Base-by-base conservation (phyloP, 768 basidiomycete genomes). In the Tylopilus rubrobrunneus region DNA sequence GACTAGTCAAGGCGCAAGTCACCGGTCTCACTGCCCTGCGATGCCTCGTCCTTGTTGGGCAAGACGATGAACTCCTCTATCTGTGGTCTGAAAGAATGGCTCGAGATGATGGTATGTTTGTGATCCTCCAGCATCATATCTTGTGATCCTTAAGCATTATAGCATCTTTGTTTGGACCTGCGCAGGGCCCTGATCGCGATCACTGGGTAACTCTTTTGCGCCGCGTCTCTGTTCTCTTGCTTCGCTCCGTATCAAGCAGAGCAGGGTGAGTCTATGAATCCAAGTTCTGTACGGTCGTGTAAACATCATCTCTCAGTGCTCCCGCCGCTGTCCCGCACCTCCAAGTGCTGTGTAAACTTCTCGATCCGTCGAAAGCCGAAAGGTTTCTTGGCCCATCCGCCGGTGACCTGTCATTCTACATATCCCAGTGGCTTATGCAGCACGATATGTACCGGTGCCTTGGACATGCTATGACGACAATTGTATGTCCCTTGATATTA, bases 161-260 rank as follows among this genome's bases (percentile, higher is more conserved):
- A 83, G 82, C 62, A 17, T 59, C 66, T 5, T 58, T 84, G 3
- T 75, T 79, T 52, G 59, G 69, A 8, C 73, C 73, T 10, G 74
- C 72, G 7, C 58, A 50, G 11, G 73, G 75, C 11, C 60, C 69
- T 3, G 68, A 79, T 55, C 56, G 66, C 19, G 64, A 67, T 8
- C 83, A 79, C 56, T 89, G 86, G 86, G 58, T 81, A n/a, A 75
- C 82, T 3, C 76, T 91, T 15, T 71, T 89, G 7, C 73, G 76
- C 23, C 79, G 77, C 56, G 66, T 75, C 0, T 64, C 75, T 8
- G 43, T 82, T 17, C 63, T 83, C 19, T 67, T 91, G 0, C 71
- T 90, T 25, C 67, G 65, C 39, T 81, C 83, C 0, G 67, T 84
- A 1, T 76, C 86, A 1, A 68, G 59, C 3, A 59, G 67, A 11